Evolutionary conservation across 1,284 basidiomycete species (phyloP).

Genomic region (Singerocomus inundabilis): DNA sequence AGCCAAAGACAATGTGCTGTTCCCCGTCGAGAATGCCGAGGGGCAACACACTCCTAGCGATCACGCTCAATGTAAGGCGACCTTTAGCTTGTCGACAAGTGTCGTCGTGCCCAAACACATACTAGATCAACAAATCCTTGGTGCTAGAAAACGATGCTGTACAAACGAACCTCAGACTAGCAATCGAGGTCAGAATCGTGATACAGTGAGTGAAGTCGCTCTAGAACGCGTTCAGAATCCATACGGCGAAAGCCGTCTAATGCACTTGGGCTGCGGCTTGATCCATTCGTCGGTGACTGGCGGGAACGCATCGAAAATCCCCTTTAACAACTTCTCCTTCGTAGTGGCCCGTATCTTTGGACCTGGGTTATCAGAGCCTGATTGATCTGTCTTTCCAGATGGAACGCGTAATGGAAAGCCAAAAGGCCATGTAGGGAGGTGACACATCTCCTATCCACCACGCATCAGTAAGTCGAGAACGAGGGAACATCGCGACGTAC

Average conservation of each 20-base stretch:
- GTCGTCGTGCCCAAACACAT: not conserved
- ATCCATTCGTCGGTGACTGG: slow-evolving; percentile 5
- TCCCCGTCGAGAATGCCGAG: too few relatives aligned
- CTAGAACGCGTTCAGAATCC: not conserved
- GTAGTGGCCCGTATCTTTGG: not conserved
- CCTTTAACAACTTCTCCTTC: not conserved
- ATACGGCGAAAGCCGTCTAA: slow-evolving; percentile 10
- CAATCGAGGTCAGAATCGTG: not conserved
- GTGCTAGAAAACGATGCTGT: not conserved
- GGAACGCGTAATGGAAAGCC: slow-evolving; percentile 1
- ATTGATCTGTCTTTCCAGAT: not conserved
- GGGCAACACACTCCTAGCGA: not conserved
- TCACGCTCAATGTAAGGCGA: not conserved
- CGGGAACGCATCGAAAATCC: not conserved
- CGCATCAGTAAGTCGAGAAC: not conserved
- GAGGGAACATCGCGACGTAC: slow-evolving; percentile 20
- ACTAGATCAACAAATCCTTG: not conserved
- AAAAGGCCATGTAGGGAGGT: slow-evolving; percentile 44
- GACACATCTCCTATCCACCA: slow-evolving; percentile 40
- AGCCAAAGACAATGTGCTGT: too few relatives aligned
- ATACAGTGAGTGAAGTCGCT: too few relatives aligned
- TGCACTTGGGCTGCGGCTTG: slow-evolving; percentile 13
- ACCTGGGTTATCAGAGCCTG: not conserved
- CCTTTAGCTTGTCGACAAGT: not conserved
- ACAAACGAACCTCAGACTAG: not conserved